Conservation (phyloP, 352 stramenopile species). For the Blastocystis hominis region DNA sequence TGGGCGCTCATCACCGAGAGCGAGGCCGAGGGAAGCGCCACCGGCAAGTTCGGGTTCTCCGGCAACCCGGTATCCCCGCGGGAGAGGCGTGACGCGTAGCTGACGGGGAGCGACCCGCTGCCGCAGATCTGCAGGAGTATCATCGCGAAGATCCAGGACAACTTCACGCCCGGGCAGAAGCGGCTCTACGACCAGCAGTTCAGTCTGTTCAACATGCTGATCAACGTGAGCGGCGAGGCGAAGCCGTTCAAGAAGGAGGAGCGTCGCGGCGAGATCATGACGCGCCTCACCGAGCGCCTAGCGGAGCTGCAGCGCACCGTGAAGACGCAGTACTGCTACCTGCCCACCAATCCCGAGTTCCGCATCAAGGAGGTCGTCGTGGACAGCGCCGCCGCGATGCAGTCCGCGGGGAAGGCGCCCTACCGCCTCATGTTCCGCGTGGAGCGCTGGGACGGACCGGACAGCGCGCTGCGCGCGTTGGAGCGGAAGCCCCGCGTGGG, state of each 20-base stretch:
- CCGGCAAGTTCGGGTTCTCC: neutral
- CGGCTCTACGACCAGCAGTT: slow-evolving; percentile 40
- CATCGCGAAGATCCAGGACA: neutral
- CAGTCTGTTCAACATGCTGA: slow-evolving; percentile 51
- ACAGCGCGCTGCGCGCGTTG: slow-evolving; percentile 11
- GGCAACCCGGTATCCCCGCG: neutral
- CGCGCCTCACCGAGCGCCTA: neutral
- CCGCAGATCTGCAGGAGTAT: slow-evolving; percentile 26
- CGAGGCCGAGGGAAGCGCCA: neutral
- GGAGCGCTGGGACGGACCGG: slow-evolving; percentile 58
- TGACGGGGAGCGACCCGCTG: neutral
- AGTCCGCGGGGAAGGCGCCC: slow-evolving; percentile 61
- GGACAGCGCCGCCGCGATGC: slow-evolving; percentile 58
- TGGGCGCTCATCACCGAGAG: slow-evolving; percentile 48
- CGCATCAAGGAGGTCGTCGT: slow-evolving; percentile 45
- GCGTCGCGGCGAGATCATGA: slow-evolving; percentile 18
- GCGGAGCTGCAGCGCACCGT: neutral
- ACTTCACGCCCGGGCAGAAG: neutral
- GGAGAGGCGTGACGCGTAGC: neutral
- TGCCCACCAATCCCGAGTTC: slow-evolving; percentile 59
- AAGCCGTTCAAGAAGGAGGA: slow-evolving; percentile 55
- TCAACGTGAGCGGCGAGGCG: slow-evolving; percentile 36
- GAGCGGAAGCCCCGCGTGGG: neutral
- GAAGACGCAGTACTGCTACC: slow-evolving; percentile 50
- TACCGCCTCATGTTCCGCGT: slow-evolving; percentile 60